A percentile compares a stretch with the other conserved stretches of the same genome.
Conservation (phyloP, 352 stramenopile species). For the Phytophthora hibernalis region DNA sequence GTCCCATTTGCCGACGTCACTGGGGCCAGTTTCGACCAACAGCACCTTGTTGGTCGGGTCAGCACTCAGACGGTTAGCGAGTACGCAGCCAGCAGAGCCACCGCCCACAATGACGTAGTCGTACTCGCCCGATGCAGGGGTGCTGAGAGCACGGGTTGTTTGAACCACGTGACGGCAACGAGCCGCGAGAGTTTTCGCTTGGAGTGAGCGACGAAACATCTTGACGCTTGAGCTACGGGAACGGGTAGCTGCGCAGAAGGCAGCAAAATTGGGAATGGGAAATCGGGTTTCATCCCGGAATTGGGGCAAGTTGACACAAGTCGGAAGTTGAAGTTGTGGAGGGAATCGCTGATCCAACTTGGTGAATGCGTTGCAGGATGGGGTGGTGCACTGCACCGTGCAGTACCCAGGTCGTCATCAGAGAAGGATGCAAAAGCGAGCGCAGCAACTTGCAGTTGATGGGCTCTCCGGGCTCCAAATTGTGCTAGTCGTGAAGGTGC, state of each 20-base stretch:
- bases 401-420: no score
- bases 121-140: constrained; percentile 46
- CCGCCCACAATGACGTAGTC: constrained; percentile 93
- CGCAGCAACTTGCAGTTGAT: no score
- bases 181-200: constrained; percentile 4
- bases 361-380: no score
- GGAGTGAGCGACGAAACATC: constrained; percentile 19
- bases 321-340: constrained; percentile 18
- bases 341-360: constrained; percentile 3
- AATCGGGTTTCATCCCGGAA: not conserved
- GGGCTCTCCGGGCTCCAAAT: no score
- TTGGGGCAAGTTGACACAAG: constrained; percentile 3
- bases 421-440: no score
- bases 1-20: constrained; percentile 74
- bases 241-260: not conserved
- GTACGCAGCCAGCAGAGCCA: constrained; percentile 90
- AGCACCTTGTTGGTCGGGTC: constrained; percentile 82
- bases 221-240: not conserved
- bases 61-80: constrained; percentile 89
- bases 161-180: constrained; percentile 1
- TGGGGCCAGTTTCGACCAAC: constrained; percentile 90
- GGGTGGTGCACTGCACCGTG: no score
- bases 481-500: no score
- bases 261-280: constrained; percentile 18
- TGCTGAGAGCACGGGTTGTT: constrained; percentile 32